Base-by-base conservation (phyloP, 352 stramenopile species). In the Blastocystis sp. region DNA sequence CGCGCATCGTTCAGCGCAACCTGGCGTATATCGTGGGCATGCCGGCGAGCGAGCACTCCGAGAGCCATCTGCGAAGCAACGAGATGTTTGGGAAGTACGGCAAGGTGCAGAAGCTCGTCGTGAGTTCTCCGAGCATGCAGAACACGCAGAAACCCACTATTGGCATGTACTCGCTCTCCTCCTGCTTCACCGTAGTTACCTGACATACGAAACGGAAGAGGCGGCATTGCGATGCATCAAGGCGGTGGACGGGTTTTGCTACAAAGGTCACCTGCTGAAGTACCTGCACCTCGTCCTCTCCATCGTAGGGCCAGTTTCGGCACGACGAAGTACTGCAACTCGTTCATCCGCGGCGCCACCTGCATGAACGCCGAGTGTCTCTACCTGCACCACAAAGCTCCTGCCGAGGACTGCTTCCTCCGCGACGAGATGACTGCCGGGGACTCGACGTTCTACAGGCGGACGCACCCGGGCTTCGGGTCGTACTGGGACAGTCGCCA, bases 311-410 rank as follows among this genome's bases (percentile, higher is more conserved):
- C 95, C 13, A 96, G 93, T 29, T 98, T 97, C 91, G 95, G 95
- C 16, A 98, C 95, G 19, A 98, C 95, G 88, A 98, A 98, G 92
- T 98, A 98, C 90, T 98, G 95, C 92, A 97, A 98, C 91, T 95
- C 94, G 88, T 98, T 98, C 88, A 91, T 98, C 39, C 92, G 94
- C 12, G 95, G 94, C 90, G 92, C 96, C 61, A 90, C 93, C 62
- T 98, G 95, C 90, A 96, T 95, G 90, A 98, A 98, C 90, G 92
- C 93, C 0, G 95, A 98, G 35, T 98, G 95, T 90, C 91, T 98
- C 6, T 98, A 98, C 90, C 91, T 98, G 51, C 95, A 98, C 91
- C 94, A 96, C 60, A 91, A 97, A 10, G 95, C 94, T 21, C 94
- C 97, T 62, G 93, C 96, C 63, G 94, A 96, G 62, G 94, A 97